Percentiles rank a stretch among this genome's conserved stretches.
These are phyloP conservation scores for Colletotrichum brevisporum DNA, from an alignment of 2,329 filamentous ascomycete species.

Conservation along the genomic window DNA sequence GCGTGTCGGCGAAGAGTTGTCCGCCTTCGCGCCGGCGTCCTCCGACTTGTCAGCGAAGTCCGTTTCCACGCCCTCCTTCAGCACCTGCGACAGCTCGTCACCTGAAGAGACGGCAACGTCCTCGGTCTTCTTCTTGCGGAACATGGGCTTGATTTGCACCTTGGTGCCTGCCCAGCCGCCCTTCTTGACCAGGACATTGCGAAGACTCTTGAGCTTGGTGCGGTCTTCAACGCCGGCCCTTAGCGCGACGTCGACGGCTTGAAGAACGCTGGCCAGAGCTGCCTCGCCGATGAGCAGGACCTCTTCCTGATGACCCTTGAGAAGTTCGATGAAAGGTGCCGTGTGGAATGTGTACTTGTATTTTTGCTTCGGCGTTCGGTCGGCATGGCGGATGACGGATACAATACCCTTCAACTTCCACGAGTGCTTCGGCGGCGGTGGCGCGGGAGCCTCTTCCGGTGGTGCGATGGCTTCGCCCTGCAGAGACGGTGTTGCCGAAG, in stretches of 20 bases:
- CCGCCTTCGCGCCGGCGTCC: slow-evolving; percentile 32
- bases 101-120: slow-evolving; percentile 54
- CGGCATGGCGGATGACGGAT: slow-evolving; percentile 94
- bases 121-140: slow-evolving; percentile 85
- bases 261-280: slow-evolving; percentile 88
- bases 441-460: slow-evolving; percentile 64
- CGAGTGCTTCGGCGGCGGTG: slow-evolving; percentile 86
- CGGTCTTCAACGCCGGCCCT: slow-evolving; percentile 85
- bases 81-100: slow-evolving; percentile 51
- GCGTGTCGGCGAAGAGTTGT: slow-evolving; percentile 44
- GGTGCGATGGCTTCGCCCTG: slow-evolving; percentile 48
- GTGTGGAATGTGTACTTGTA: slow-evolving; percentile 99
- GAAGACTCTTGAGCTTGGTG: slow-evolving; percentile 86
- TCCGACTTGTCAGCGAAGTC: slow-evolving; percentile 43
- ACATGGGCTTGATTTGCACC: slow-evolving; percentile 99
- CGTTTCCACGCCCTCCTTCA: slow-evolving; percentile 50
- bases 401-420: slow-evolving; percentile 99
- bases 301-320: slow-evolving; percentile 96
- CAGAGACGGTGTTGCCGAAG: slow-evolving; percentile 56
- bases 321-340: slow-evolving; percentile 92
- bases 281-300: slow-evolving; percentile 94
- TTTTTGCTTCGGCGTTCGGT: slow-evolving; percentile 98
- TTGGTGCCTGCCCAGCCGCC: slow-evolving; percentile 96
- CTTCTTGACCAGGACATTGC: slow-evolving; percentile 92
- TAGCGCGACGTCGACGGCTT: slow-evolving; percentile 87